phyloP scores from a whole-genome alignment of 1,139 yeast species.

The Hansenula lynferdii region DNA sequence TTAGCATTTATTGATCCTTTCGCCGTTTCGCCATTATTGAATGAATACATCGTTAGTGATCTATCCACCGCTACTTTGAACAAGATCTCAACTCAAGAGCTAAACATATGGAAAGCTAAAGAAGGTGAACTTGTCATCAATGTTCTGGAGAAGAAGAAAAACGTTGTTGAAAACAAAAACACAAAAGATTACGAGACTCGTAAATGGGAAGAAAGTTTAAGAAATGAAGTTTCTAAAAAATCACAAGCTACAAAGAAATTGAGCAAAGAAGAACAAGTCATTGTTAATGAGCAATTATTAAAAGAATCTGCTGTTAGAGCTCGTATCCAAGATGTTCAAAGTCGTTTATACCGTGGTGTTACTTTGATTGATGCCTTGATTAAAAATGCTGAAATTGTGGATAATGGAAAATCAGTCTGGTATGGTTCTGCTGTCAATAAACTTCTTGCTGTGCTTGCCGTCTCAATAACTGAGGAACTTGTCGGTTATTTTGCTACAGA shows the following conservation, averaged over 20 bases:
- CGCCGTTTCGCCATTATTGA: conserved; percentile 48
- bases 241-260: conserved; percentile 44
- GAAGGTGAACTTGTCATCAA: conserved; percentile 72
- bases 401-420: conserved; percentile 73
- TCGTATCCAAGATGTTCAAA: conserved; percentile 35
- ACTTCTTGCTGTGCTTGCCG: conserved; percentile 37
- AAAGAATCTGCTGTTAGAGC: conserved; percentile 55
- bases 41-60: conserved; percentile 36
- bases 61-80: conserved; percentile 29
- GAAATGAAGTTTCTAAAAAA: conserved; percentile 66
- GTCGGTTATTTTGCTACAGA: conserved; percentile 33
- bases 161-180: conserved; percentile 45
- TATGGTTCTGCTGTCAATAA: conserved; percentile 55
- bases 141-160: conserved; percentile 43
- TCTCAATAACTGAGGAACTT: conserved; percentile 33
- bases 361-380: conserved; percentile 51
- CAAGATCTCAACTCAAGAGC: conserved; percentile 35
- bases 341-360: conserved; percentile 43
- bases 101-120: conserved; percentile 60
- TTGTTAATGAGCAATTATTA: conserved; percentile 54
- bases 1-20: conserved; percentile 70
- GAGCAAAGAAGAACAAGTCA: conserved; percentile 69
- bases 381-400: conserved; percentile 43
- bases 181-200: conserved; percentile 78
- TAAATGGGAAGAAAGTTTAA: conserved; percentile 86